Evolutionary conservation across 176 grass and related monocot species (phyloP).

Genomic region (Secale cereale): DNA sequence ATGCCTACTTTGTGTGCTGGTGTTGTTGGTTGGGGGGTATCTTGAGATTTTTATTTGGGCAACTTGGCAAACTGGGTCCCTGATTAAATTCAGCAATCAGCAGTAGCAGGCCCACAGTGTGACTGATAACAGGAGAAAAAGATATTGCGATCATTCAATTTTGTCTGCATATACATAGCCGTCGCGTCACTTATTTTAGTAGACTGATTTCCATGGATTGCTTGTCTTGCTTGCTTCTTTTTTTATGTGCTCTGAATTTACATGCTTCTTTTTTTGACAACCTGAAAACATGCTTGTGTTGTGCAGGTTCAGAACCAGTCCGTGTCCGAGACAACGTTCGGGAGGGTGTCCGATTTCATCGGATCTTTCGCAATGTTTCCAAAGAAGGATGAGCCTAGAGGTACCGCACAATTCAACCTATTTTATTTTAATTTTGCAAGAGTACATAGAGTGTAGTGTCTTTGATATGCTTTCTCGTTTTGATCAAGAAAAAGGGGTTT

Average conservation of each 20-base stretch:
- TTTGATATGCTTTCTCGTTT: neutral
- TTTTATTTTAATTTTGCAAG: neutral
- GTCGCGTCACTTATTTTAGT: neutral
- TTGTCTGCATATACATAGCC: neutral
- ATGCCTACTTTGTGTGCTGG: neutral
- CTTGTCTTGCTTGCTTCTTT: constrained; percentile 11
- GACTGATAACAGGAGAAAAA: neutral
- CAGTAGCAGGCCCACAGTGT: neutral
- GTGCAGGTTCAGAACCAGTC: constrained; percentile 58
- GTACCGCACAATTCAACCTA: constrained; percentile 10
- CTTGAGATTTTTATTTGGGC: neutral
- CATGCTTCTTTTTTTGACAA: too few species aligned
- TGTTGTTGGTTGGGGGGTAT: neutral
- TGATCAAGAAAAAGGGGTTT: neutral
- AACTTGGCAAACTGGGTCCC: neutral
- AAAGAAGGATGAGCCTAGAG: constrained; percentile 61
- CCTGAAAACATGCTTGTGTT: neutral
- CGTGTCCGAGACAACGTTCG: constrained; percentile 52
- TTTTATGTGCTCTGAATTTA: neutral
- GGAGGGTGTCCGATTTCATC: constrained; percentile 71
- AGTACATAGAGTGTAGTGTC: neutral
- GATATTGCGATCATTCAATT: neutral
- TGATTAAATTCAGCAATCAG: neutral
- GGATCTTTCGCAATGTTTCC: constrained; percentile 58
- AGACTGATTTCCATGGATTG: neutral